A percentile compares a stretch with the other conserved stretches of the same genome.
Evolutionary conservation across 108 stramenopile species (phyloP).

Genomic region (Cyclotella choctawhatcheeana): DNA sequence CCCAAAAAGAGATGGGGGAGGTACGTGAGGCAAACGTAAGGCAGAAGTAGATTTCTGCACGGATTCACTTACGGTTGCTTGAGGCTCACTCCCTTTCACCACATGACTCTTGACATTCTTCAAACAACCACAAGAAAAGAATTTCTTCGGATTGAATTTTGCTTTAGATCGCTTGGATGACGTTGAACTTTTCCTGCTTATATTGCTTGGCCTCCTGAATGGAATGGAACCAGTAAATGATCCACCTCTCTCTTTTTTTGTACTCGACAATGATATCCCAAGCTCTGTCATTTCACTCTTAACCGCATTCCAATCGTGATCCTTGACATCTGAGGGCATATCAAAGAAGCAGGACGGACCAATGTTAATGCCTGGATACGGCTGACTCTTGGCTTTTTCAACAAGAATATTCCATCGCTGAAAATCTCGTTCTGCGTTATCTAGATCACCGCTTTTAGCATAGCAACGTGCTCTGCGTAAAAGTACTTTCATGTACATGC

Average conservation of each 20-base stretch:
- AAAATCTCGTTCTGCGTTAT: constrained; percentile 37
- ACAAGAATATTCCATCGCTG: constrained; percentile 29
- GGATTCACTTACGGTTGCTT: background rate
- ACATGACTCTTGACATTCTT: constrained; percentile 15
- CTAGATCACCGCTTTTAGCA: constrained; percentile 27
- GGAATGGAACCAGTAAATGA: background rate
- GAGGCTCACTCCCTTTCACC: background rate
- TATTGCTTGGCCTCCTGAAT: background rate
- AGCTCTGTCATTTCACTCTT: constrained; percentile 62
- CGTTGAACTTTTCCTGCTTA: too few species aligned
- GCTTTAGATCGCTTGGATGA: background rate
- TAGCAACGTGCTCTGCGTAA: constrained; percentile 49
- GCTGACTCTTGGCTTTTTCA: constrained; percentile 27
- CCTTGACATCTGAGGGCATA: constrained; percentile 62
- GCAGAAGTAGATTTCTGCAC: background rate
- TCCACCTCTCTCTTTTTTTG: constrained; percentile 14
- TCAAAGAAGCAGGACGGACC: constrained; percentile 73
- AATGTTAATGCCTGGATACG: constrained; percentile 22
- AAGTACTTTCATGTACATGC: constrained; percentile 51
- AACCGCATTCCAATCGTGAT: constrained; percentile 49
- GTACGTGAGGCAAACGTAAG: background rate
- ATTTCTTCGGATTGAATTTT: background rate
- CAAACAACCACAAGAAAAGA: background rate
- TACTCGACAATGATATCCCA: constrained; percentile 17
- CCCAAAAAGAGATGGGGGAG: background rate